Evolutionary conservation across 2,329 filamentous ascomycete genomes (phyloP).

Genomic region (Sodiomyces alkalinus): DNA sequence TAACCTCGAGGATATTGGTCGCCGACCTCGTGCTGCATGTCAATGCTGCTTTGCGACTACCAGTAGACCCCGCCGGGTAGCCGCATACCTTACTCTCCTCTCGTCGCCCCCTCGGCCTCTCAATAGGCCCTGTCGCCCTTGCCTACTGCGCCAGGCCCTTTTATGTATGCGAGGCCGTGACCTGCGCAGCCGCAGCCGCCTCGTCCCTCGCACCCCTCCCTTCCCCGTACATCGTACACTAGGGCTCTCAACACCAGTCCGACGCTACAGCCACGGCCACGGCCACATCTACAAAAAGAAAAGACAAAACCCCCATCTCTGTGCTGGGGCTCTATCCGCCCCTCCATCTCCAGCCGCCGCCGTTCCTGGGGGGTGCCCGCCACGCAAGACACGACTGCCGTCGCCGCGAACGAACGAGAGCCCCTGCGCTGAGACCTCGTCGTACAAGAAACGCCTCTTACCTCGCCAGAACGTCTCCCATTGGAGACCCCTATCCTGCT

Average conservation of each 20-base stretch:
- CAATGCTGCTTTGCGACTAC: slow-evolving; percentile 5
- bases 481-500: slow-evolving; percentile 15
- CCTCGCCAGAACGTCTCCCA: slow-evolving; percentile 15
- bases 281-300: no score
- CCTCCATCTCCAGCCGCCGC: slow-evolving; percentile 3
- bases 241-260: no score
- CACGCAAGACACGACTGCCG: slow-evolving; percentile 5
- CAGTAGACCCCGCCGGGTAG: slow-evolving; percentile 7
- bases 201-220: not conserved
- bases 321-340: slow-evolving; percentile 3
- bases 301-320: no score
- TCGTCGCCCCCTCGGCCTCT: slow-evolving; percentile 2
- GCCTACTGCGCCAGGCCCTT: no score
- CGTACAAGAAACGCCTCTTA: slow-evolving; percentile 17
- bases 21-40: slow-evolving; percentile 5
- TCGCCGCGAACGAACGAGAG: slow-evolving; percentile 9
- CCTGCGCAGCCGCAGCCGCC: no score
- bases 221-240: no score
- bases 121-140: no score
- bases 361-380: slow-evolving; percentile 6
- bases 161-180: no score
- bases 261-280: no score
- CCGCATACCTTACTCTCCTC: slow-evolving; percentile 5
- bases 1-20: slow-evolving; percentile 3
- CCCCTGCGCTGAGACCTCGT: slow-evolving; percentile 10